Conservation (phyloP, 495 filamentous ascomycete species). For the Xylaria scruposa region DNA sequence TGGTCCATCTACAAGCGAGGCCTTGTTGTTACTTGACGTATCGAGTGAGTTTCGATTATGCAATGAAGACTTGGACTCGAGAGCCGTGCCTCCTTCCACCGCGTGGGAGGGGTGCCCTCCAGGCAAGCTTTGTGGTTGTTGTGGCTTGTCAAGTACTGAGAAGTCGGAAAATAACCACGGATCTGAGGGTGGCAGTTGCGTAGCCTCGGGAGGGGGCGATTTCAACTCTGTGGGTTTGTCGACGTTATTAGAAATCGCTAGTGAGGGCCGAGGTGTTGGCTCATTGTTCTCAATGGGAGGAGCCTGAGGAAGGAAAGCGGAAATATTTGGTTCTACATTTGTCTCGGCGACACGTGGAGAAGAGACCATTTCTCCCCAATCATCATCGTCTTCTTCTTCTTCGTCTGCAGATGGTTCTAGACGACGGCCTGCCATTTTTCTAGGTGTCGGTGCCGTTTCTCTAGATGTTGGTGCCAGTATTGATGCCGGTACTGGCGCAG, state of each 20-base stretch:
- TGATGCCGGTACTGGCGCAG: not conserved
- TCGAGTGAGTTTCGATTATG: not conserved
- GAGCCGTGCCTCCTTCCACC: conserved; percentile 47
- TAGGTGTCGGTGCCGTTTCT: not conserved
- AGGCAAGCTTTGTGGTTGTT: conserved; percentile 23
- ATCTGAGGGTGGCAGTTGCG: conserved; percentile 17
- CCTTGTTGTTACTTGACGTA: not conserved
- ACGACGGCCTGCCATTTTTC: not conserved
- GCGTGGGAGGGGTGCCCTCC: conserved; percentile 41
- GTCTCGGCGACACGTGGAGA: conserved; percentile 46
- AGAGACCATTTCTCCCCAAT: conserved; percentile 63
- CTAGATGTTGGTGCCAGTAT: not conserved
- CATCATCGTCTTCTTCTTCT: conserved; percentile 47
- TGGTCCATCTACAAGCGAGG: not conserved
- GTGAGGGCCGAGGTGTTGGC: conserved; percentile 18
- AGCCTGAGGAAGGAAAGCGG: not conserved
- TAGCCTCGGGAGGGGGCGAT: conserved; percentile 8
- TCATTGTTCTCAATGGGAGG: conserved; percentile 8
- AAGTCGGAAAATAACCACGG: conserved; percentile 32
- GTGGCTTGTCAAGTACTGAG: conserved; percentile 28
- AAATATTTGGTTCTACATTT: not conserved
- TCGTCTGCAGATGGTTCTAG: conserved; percentile 32
- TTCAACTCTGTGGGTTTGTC: conserved; percentile 7
- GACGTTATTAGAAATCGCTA: conserved; percentile 26
- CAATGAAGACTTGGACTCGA: conserved; percentile 36